Conservation (phyloP, 1,284 basidiomycete genomes). For the Microbotryum lychnidis-dioicae region DNA sequence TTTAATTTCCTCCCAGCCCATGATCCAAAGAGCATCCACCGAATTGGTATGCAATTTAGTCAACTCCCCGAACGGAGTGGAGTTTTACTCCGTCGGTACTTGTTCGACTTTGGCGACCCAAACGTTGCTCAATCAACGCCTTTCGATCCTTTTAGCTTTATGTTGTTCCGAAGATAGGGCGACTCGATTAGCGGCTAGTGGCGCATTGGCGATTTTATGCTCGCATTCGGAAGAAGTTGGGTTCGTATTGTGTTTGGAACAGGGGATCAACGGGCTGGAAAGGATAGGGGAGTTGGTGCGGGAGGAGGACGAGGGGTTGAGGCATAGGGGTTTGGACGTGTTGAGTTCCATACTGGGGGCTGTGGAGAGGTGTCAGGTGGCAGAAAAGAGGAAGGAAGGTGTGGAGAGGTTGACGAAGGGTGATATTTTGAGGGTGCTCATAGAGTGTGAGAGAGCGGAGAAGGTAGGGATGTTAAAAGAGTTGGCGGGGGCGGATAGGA, state of each 20-base stretch:
- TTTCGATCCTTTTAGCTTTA: too few species aligned
- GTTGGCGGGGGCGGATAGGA: too few species aligned
- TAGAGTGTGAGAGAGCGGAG: too few species aligned
- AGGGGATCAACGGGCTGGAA: not conserved
- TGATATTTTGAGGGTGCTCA: too few species aligned
- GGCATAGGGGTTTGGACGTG: not conserved
- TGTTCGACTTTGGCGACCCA: conserved; percentile 36
- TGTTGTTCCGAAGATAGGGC: conserved; percentile 36
- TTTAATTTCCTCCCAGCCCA: conserved; percentile 66
- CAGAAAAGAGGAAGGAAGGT: conserved; percentile 1
- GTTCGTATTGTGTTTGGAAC: conserved; percentile 7
- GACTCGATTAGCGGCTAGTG: not conserved
- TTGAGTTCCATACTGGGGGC: not conserved
- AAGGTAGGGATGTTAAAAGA: too few species aligned
- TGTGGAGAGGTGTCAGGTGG: not conserved
- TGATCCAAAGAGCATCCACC: conserved; percentile 75
- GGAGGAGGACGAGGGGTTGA: not conserved
- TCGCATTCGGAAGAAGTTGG: not conserved
- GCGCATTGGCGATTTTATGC: conserved; percentile 3
- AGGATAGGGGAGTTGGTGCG: not conserved
- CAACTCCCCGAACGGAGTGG: conserved; percentile 62
- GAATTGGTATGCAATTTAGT: conserved; percentile 93
- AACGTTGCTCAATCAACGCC: too few species aligned
- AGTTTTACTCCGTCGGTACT: conserved; percentile 61
- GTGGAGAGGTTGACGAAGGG: not conserved